Evolutionary conservation across 257 asterid species (phyloP).

Genomic region (Oldenlandia corymbosa): DNA sequence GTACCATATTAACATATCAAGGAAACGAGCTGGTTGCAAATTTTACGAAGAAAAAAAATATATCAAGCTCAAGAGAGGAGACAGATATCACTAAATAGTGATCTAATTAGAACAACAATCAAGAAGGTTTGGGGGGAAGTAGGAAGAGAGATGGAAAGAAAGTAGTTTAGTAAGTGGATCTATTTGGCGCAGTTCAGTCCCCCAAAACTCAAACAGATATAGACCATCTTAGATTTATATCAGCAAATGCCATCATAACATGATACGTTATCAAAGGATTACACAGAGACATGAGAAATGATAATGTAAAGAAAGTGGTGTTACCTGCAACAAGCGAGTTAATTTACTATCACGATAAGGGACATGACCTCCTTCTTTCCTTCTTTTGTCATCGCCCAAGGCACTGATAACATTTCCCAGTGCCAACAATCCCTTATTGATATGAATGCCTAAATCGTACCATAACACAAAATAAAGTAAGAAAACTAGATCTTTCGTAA

Average conservation of each 20-base stretch:
- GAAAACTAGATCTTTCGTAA: background rate
- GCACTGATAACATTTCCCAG: conserved; percentile 99
- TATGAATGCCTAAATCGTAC: conserved; percentile 71
- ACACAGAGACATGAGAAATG: background rate
- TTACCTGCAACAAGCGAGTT: conserved; percentile 87
- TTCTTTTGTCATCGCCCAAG: conserved; percentile 87
- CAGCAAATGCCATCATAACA: no score
- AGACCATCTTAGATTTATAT: background rate
- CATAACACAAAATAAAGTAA: background rate
- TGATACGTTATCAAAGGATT: no score
- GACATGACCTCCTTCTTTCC: conserved; percentile 96
- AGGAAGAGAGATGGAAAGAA: no score
- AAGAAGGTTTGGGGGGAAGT: background rate
- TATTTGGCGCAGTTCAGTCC: no score
- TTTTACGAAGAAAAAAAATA: no score
- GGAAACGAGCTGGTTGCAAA: background rate
- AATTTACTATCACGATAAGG: conserved; percentile 99
- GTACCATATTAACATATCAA: background rate
- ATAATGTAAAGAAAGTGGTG: conserved; percentile 2
- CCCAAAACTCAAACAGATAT: background rate
- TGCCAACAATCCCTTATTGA: conserved; percentile 88
- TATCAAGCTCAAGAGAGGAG: background rate
- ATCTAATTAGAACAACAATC: background rate
- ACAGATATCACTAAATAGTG: background rate
- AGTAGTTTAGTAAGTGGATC: no score